phyloP scores from a whole-genome alignment of 352 stramenopile genomes.

The Phytophthora pistaciae region DNA sequence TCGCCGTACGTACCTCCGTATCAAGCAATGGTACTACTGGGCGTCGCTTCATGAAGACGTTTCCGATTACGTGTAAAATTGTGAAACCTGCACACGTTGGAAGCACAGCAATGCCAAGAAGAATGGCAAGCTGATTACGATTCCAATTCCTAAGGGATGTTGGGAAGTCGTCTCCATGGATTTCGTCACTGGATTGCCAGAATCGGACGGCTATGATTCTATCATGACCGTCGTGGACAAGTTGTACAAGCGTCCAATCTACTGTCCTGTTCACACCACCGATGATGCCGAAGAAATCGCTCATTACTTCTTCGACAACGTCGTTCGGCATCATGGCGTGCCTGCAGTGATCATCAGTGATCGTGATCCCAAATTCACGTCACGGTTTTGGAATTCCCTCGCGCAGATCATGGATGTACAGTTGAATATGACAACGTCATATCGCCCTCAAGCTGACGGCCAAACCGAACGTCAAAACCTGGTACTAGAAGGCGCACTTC shows the following conservation, averaged over 20 bases:
- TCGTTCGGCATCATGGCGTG: constrained; percentile 18
- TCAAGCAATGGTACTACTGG: constrained; percentile 25
- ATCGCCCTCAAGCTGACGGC: constrained; percentile 16
- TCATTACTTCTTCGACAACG: constrained; percentile 13
- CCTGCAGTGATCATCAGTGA: constrained; percentile 12
- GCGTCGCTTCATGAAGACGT: neutral
- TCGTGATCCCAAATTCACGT: constrained; percentile 19
- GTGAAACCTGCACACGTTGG: constrained; percentile 35
- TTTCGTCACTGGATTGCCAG: constrained; percentile 35
- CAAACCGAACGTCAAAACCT: constrained; percentile 17
- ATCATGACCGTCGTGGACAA: constrained; percentile 40
- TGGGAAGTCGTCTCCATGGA: constrained; percentile 40
- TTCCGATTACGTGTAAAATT: constrained; percentile 35
- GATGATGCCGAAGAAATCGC: constrained; percentile 13
- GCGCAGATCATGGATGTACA: constrained; percentile 15
- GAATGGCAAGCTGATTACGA: constrained; percentile 37
- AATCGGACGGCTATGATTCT: constrained; percentile 29
- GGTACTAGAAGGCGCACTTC: constrained; percentile 15
- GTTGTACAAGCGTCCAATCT: constrained; percentile 29
- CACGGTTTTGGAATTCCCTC: constrained; percentile 9
- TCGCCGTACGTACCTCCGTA: constrained; percentile 16
- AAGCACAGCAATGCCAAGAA: constrained; percentile 33
- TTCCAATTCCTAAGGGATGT: constrained; percentile 22
- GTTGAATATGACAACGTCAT: constrained; percentile 23
- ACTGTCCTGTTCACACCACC: constrained; percentile 2